Base-by-base conservation (phyloP, 768 basidiomycete genomes). In the Piloderma croceum region DNA sequence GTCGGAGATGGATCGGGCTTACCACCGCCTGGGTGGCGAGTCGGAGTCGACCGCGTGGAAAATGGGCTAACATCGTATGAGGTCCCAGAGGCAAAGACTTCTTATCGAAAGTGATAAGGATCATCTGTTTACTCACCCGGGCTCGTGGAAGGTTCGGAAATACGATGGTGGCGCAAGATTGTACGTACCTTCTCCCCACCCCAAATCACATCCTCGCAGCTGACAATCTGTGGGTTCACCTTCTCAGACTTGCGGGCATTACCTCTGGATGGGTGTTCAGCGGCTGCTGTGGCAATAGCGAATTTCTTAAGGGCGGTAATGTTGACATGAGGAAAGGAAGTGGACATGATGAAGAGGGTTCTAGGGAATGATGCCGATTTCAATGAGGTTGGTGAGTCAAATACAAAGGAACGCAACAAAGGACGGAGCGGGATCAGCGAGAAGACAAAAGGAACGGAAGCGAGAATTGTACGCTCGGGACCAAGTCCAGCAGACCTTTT, bases 21-120 rank as follows among this genome's bases (percentile, higher is more conserved):
- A 60, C 59, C 42, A 60, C 41, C 12, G 59, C 50, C 40, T 61
- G 61, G 17, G 60, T 60, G 15, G 52, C 53, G 33, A 59, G 48
- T 11, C 36, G 44, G 10, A 42, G 43, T n/a, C 59, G 51, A n/a
- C 60, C 57, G 13, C 32, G 40, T 17, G 59, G 60, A 36, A 60
- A 60, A 38, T 60, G 52, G 3, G 60, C 57, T 20, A 61, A 37
- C 57, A 60, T 61, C 12, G 27, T 41, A 35, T 51, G 43, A 15
- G 59, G 59, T 6, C 59, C 59, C 34, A 59, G 43, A 4, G 59
- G 59, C 20, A 61, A 38, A 21, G 51, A 47, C 21, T 41, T 36
- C 9, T 47, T 57, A 29, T 56, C 57, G 31, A 60, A 57, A 4
- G 52, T 51, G 27, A 60, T 48, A 36, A 53, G 24, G 21, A 60